Percentiles rank a stretch among this genome's conserved stretches.
These are phyloP conservation scores for Bertia moriformis DNA, from an alignment of 2,329 filamentous ascomycete species.

Conservation along the genomic window DNA sequence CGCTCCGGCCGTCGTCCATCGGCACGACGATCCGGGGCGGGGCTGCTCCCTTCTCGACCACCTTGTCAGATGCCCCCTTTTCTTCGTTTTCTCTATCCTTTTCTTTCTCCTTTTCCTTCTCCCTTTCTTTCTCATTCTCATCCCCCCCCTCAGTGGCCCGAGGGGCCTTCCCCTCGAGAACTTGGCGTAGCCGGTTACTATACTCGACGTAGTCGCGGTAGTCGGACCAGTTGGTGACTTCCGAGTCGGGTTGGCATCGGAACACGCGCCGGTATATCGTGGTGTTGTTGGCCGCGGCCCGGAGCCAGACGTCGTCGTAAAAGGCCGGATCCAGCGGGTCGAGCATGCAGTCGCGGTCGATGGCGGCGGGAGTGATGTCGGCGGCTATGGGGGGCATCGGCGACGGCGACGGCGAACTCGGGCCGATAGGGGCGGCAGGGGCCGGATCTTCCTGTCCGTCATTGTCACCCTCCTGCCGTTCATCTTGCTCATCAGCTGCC, in stretches of 20 bases:
- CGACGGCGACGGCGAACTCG: constrained; percentile 31
- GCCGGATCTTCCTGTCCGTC: constrained; percentile 77
- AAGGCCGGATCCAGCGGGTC: constrained; percentile 76
- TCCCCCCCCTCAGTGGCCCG: too few relatives aligned
- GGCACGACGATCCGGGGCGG: constrained; percentile 3
- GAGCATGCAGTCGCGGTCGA: constrained; percentile 85
- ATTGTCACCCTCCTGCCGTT: constrained; percentile 49
- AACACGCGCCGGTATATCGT: constrained; percentile 88
- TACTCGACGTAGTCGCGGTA: constrained; percentile 78
- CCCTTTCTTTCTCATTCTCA: too few relatives aligned
- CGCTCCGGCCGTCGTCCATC: constrained; percentile 5
- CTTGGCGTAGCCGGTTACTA: constrained; percentile 60
- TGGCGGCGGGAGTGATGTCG: constrained; percentile 58
- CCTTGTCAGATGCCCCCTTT: neutral
- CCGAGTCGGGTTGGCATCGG: constrained; percentile 89
- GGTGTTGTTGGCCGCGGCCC: constrained; percentile 84
- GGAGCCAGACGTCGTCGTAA: constrained; percentile 76
- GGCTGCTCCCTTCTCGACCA: neutral
- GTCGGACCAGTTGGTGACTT: constrained; percentile 83
- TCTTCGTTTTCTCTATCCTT: too few relatives aligned
- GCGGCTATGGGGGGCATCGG: constrained; percentile 41
- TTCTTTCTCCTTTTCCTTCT: too few relatives aligned
- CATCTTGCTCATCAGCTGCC: constrained; percentile 23
- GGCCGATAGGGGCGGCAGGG: constrained; percentile 47
- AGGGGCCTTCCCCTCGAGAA: constrained; percentile 40